Evolutionary conservation across 106 monocot species (phyloP), one percentile per base, ranked within the genome.

Genomic region (Dactylorhiza incarnata): DNA sequence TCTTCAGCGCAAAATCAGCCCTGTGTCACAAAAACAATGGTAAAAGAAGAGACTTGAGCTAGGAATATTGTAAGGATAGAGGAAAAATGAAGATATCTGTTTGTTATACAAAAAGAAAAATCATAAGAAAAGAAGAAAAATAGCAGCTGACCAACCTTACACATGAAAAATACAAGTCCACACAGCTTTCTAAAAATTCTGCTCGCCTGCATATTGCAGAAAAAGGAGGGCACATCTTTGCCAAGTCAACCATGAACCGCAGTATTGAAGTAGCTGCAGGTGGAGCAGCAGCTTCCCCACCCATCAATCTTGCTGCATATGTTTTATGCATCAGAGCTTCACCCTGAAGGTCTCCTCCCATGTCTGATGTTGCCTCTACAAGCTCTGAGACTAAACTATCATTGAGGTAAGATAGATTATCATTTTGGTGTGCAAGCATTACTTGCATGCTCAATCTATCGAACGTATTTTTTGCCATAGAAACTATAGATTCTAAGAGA

Each of bases 271-370:
- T 94, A 74, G 89, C 91, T 65, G 91, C 77, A 82, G 88, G 81
- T 72, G 99, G 99, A 47, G 99, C 99, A 49, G 91, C 86, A 72
- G 89, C 99, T 78, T 99, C 99, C 63, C 99, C 94, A 76, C 89
- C 91, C 99, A 99, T 99, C 72, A 99, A 79, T 15, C 91, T 86
- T 61, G 99, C 99, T 58, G 99, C 99, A 89, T 94, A 94, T 70
- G 99, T 99, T 74, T 99, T 99, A 74, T 99, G 94, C 86, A 94
- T 91, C 59, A 99, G 76, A 75, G 99, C 94, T 86, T 99, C 99
- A 67, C 90, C 99, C 81, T 94, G 99, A 71, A 99, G 88, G 45
- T 99, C 94, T 70, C 78, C 99, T 75, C 73, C 77, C 70, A 76
- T 81, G 56, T 99, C 94, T 73, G 69, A 16, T 68, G 83, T 81